Evolutionary conservation across 202 grass and related monocot species (phyloP).

Genomic region (Digitaria exilis): DNA sequence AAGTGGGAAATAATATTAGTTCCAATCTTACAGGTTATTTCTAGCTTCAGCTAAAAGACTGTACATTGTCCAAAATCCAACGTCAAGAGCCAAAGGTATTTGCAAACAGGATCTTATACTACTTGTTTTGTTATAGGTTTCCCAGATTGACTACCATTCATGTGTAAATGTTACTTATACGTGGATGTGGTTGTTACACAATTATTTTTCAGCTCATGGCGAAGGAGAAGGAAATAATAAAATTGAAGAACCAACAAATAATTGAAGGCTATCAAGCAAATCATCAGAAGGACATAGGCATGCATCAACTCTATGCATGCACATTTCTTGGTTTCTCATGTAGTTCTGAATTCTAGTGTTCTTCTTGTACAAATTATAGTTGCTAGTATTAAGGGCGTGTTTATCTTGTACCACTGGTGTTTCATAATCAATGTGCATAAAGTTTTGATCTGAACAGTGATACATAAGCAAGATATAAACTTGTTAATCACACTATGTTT

Average conservation of each 20-base stretch:
- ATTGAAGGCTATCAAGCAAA: background rate
- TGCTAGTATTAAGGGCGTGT: conserved; percentile 2
- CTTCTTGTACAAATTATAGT: conserved; percentile 26
- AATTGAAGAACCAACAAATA: conserved; percentile 26
- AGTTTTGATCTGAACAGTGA: background rate
- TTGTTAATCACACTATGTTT: background rate
- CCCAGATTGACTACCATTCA: background rate
- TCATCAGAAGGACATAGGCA: background rate
- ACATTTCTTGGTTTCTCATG: conserved; percentile 1
- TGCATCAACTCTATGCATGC: no score
- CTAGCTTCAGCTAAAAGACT: conserved; percentile 62
- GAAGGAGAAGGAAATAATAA: background rate
- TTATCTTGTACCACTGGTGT: conserved; percentile 15
- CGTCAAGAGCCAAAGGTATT: conserved; percentile 51
- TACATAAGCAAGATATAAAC: background rate
- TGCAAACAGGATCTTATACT: background rate
- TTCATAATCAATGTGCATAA: conserved; percentile 38
- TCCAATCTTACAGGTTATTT: conserved; percentile 50
- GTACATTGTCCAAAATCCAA: conserved; percentile 56
- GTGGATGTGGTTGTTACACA: background rate
- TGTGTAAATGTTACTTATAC: background rate
- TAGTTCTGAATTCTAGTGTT: background rate
- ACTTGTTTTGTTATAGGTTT: background rate
- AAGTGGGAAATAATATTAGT: background rate
- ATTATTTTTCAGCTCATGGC: conserved; percentile 15